Conservation (phyloP, 345 rosid genomes). For the Populus euphratica region DNA sequence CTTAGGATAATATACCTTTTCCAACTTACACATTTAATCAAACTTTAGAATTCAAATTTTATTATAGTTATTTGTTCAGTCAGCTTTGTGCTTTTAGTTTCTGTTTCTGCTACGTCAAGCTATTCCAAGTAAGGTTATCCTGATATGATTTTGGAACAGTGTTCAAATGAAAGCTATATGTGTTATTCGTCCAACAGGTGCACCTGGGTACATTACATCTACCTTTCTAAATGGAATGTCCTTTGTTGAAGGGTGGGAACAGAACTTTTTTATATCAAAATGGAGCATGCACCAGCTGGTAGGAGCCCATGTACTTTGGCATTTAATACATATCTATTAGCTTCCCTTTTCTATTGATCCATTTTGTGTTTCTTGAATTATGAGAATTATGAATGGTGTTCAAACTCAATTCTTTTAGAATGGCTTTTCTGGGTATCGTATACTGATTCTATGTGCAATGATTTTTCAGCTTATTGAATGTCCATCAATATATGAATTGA, state of each 20-base stretch:
- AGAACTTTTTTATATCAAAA: slow-evolving; percentile 88
- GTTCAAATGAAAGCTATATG: not conserved
- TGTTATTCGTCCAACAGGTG: slow-evolving; percentile 49
- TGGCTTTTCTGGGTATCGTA: not conserved
- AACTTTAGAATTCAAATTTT: no score
- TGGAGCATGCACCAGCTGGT: slow-evolving; percentile 99
- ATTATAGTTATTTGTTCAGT: not conserved
- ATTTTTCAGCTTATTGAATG: slow-evolving; percentile 79
- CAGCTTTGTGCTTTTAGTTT: not conserved
- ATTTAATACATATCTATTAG: slow-evolving; percentile 6
- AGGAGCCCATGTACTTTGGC: slow-evolving; percentile 13
- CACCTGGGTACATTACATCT: slow-evolving; percentile 81
- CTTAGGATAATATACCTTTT: not conserved
- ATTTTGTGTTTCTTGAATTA: not conserved
- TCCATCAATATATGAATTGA: slow-evolving; percentile 80
- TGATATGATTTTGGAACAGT: not conserved
- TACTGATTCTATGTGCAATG: not conserved
- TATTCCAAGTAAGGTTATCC: not conserved
- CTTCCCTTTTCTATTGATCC: not conserved
- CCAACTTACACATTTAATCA: no score
- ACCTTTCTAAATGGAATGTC: slow-evolving; percentile 92
- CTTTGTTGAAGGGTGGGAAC: slow-evolving; percentile 97
- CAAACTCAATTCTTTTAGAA: not conserved
- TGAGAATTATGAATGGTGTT: not conserved
- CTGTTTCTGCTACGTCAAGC: not conserved